Percentiles rank a stretch among this genome's conserved stretches.
phyloP scores from a whole-genome alignment of 495 filamentous ascomycete species.

The Aspergillus sclerotioniger region DNA sequence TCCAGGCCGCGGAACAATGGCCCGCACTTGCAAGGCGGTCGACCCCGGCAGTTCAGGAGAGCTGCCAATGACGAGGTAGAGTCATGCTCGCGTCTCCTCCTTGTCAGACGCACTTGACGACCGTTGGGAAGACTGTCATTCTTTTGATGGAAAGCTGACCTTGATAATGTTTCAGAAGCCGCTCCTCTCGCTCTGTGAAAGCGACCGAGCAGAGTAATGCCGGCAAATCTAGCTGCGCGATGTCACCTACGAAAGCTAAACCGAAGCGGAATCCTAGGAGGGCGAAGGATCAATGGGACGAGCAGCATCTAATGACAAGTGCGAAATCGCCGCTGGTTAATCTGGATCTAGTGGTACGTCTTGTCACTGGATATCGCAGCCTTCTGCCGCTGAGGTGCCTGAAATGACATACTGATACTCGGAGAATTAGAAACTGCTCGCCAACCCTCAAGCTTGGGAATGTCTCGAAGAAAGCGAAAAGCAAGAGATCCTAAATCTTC shows the following conservation, averaged over 20 bases:
- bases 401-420: slow-evolving; percentile 9
- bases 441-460: slow-evolving; percentile 57
- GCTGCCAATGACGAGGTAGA: slow-evolving; percentile 20
- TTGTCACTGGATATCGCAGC: not conserved
- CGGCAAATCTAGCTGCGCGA: slow-evolving; percentile 21
- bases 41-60: slow-evolving; percentile 28
- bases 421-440: slow-evolving; percentile 50
- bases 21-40: slow-evolving; percentile 37
- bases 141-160: slow-evolving; percentile 10
- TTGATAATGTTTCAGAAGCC: slow-evolving; percentile 24
- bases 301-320: slow-evolving; percentile 55
- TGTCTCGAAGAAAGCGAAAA: slow-evolving; percentile 55
- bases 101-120: not conserved
- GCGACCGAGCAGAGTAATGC: slow-evolving; percentile 20
- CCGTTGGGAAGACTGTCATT: slow-evolving; percentile 3
- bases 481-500: slow-evolving; percentile 50
- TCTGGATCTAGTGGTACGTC: slow-evolving; percentile 56
- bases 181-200: slow-evolving; percentile 19
- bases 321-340: slow-evolving; percentile 52
- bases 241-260: slow-evolving; percentile 23
- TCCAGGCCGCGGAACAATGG: slow-evolving; percentile 30
- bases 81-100: not conserved
- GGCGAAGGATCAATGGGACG: slow-evolving; percentile 39
- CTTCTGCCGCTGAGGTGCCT: slow-evolving; percentile 4
- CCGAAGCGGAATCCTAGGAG: slow-evolving; percentile 37